Evolutionary conservation across 306 rosid species (phyloP), one percentile per base, ranked within the genome.

Genomic region (Cicer bijugum): DNA sequence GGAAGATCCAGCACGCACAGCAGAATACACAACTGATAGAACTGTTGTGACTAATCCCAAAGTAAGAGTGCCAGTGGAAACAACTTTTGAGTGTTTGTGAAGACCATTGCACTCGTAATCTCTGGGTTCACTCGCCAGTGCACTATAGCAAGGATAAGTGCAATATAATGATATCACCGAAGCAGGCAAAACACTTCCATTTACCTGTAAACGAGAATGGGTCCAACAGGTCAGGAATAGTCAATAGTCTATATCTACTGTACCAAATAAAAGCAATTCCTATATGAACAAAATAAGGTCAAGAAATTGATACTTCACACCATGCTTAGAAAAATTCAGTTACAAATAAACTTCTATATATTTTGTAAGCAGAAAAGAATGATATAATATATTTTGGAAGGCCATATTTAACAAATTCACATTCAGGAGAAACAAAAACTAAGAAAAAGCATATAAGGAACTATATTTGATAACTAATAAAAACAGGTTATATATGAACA

Each of bases 1-100:
- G 10, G 97, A 93, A 57, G 98, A 93, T 81, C 98, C 97, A 78
- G 98, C 97, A 62, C 97, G 97, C 37, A 93, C 97, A 12, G 97
- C 99, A 76, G 99, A 94, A 88, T 94, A 94, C 53, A 91, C 96
- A 71, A 94, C 99, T 1, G 99, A 94, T 9, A 94, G 85, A 84
- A 91, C 88, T 74, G 97, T 94, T 5, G 99, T 94, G 56, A 82
- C 1, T 48, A 94, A 81, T 66, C 99, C 99, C 59, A 94, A 58
- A 58, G 91, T 85, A 48, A 94, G 93, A 35, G 96, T 86, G 58
- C 96, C 93, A n/a, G 97, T 91, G 66, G 99, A 94, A 76, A 94
- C 97, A 64, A 96, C 92, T 82, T 87, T 91, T 48, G 97, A 94
- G 85, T 91, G 96, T 79, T 86, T 94, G 88, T 94, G 97, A 63